phyloP scores from a whole-genome alignment of 768 basidiomycete species.

The Tylopilus balloui region DNA sequence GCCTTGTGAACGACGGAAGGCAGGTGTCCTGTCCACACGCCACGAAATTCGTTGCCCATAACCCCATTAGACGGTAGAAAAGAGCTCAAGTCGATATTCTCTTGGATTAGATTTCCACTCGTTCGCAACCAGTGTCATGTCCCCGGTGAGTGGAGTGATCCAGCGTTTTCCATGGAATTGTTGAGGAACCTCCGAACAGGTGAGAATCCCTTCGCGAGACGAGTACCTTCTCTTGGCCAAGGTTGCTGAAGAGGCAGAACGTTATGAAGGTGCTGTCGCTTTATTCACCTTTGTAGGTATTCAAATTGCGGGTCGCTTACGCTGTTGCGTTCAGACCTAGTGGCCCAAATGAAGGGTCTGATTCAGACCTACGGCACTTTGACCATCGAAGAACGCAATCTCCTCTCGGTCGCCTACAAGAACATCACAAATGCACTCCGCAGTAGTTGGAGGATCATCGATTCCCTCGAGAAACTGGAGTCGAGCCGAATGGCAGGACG shows the following conservation, averaged over 20 bases:
- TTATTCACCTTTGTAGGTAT: background rate
- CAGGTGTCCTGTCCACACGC: conserved; percentile 10
- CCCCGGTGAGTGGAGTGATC: conserved; percentile 25
- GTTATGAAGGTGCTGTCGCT: conserved; percentile 66
- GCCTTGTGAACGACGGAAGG: conserved; percentile 11
- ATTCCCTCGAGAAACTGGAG: conserved; percentile 65
- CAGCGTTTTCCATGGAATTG: background rate
- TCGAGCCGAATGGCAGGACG: conserved; percentile 30
- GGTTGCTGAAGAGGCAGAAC: conserved; percentile 83
- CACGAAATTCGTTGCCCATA: conserved; percentile 28
- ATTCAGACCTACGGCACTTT: conserved; percentile 65
- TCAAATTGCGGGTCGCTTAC: conserved; percentile 4
- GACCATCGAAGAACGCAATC: conserved; percentile 81
- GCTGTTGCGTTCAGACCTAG: conserved; percentile 53
- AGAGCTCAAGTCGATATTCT: conserved; percentile 11
- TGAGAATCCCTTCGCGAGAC: conserved; percentile 31
- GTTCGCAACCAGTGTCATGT: conserved; percentile 18
- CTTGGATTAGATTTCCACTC: conserved; percentile 6
- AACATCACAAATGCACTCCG: conserved; percentile 81
- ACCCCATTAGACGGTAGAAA: conserved; percentile 30
- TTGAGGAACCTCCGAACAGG: conserved; percentile 16
- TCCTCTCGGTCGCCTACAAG: conserved; percentile 88
- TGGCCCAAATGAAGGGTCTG: conserved; percentile 72
- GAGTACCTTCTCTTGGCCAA: conserved; percentile 64
- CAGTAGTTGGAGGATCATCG: conserved; percentile 80